A percentile compares a stretch with the other conserved stretches of the same genome.
These are phyloP conservation scores for Warburgia ugandensis DNA, from an alignment of 164 flowering plant species.

Conservation along the genomic window DNA sequence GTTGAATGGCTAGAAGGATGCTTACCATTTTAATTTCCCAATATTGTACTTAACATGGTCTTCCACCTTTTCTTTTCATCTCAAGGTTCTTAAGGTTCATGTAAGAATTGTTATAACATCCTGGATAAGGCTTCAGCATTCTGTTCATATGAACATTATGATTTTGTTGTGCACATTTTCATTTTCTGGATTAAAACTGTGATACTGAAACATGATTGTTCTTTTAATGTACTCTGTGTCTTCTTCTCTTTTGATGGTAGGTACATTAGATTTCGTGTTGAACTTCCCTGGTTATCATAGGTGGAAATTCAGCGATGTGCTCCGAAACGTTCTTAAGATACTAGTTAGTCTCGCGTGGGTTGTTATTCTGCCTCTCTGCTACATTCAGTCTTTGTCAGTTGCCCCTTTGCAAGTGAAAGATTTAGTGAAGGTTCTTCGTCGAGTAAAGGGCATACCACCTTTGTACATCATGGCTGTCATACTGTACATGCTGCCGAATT, in stretches of 20 bases:
- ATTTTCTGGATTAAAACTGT: slow-evolving; percentile 1
- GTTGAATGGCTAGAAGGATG: too few species aligned
- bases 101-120: too few species aligned
- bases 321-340: slow-evolving; percentile 76
- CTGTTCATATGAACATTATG: too few species aligned
- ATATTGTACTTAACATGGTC: too few species aligned
- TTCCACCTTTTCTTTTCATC: too few species aligned
- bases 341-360: slow-evolving; percentile 76
- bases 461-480: slow-evolving; percentile 71
- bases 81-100: too few species aligned
- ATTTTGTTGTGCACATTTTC: background rate
- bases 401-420: slow-evolving; percentile 34
- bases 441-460: slow-evolving; percentile 66
- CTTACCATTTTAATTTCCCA: too few species aligned
- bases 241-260: slow-evolving; percentile 27
- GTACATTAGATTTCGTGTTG: slow-evolving; percentile 71
- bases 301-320: slow-evolving; percentile 74
- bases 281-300: slow-evolving; percentile 86
- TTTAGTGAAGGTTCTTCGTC: slow-evolving; percentile 33
- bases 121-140: too few species aligned
- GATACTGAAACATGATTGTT: background rate
- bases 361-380: slow-evolving; percentile 62
- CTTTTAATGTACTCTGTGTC: background rate
- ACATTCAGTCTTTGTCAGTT: slow-evolving; percentile 33
- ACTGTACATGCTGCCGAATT: slow-evolving; percentile 72